Conservation (phyloP, 2,329 filamentous ascomycete species). For the Colletotrichum sp. region DNA sequence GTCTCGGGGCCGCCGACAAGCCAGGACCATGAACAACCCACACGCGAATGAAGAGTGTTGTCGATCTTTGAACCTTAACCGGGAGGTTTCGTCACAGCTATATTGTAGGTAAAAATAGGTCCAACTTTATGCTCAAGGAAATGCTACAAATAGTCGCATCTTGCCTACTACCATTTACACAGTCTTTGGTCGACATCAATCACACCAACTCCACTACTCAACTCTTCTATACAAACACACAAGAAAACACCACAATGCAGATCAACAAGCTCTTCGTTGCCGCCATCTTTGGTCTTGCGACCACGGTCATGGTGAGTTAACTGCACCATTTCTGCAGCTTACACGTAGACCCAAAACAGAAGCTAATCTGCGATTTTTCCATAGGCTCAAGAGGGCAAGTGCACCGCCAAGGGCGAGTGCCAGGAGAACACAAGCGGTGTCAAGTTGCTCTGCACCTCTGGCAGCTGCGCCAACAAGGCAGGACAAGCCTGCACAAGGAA, state of each 20-base stretch:
- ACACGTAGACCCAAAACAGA: not conserved
- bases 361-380: not conserved
- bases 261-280: not conserved
- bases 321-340: not conserved
- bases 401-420: not conserved
- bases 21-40: not conserved
- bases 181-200: not conserved
- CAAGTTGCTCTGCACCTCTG: not conserved
- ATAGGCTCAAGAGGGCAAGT: slow-evolving; percentile 5
- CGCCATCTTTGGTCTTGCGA: not conserved
- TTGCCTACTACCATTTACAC: not conserved
- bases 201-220: not conserved
- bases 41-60: not conserved
- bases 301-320: not conserved
- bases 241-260: not conserved
- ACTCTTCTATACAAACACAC: not conserved
- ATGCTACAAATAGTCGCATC: not conserved
- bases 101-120: not conserved
- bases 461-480: not conserved
- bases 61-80: not conserved
- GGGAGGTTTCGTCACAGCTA: not conserved
- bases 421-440: not conserved
- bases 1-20: not conserved
- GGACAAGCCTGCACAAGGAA: not conserved
- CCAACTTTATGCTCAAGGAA: not conserved